phyloP scores from a whole-genome alignment of 768 basidiomycete species.

The Russula emetica region DNA sequence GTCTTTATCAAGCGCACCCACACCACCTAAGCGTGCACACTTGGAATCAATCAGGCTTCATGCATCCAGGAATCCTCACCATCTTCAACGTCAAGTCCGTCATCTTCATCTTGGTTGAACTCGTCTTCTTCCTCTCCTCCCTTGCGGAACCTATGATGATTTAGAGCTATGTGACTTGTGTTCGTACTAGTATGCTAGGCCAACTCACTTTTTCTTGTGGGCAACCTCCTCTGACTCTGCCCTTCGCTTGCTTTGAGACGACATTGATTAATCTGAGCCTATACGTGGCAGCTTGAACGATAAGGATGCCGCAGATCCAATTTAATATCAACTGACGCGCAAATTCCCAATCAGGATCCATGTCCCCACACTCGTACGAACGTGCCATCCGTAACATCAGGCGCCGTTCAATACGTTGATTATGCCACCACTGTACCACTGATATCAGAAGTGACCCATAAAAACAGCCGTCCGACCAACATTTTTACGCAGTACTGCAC shows the following conservation, averaged over 20 bases:
- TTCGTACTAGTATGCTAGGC: conserved; percentile 6
- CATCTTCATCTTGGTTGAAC: conserved; percentile 29
- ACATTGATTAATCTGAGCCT: conserved; percentile 7
- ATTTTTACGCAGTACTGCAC: background rate
- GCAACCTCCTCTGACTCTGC: conserved; percentile 19
- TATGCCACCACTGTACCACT: background rate
- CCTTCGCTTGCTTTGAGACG: conserved; percentile 17
- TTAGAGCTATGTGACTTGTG: conserved; percentile 29
- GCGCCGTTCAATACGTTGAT: background rate
- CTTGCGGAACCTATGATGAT: conserved; percentile 20
- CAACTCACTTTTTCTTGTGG: conserved; percentile 34
- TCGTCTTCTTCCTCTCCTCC: conserved; percentile 33
- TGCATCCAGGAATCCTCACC: conserved; percentile 25
- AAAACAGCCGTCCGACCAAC: background rate
- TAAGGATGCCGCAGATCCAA: background rate
- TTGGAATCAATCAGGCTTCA: background rate
- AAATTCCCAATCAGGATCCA: conserved; percentile 13
- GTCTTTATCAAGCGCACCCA: conserved; percentile 30
- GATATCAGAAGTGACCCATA: too few species aligned
- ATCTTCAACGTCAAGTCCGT: conserved; percentile 31
- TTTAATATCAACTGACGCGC: conserved; percentile 12
- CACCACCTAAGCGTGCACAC: conserved; percentile 26
- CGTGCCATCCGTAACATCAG: background rate
- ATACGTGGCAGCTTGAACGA: conserved; percentile 8
- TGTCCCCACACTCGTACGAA: conserved; percentile 13